Conservation (phyloP, 2,329 filamentous ascomycete genomes). For the Ophiostoma himal-ulmi region DNA sequence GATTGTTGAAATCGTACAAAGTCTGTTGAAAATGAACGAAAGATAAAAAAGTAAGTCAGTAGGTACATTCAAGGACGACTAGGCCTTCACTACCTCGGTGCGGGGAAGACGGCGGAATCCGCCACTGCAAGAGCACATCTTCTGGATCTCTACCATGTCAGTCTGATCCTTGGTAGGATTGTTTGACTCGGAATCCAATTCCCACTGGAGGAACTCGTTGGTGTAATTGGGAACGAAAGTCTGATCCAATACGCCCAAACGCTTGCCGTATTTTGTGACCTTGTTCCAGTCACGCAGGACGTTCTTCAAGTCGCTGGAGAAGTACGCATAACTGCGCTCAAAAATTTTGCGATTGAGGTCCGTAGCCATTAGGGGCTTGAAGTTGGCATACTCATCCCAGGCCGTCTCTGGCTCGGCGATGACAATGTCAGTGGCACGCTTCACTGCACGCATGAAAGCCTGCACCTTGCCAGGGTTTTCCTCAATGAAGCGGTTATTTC, state of each 20-base stretch:
- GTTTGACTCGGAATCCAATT: slow-evolving; percentile 53
- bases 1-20: slow-evolving; percentile 4
- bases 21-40: neutral
- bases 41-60: neutral
- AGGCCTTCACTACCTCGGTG: neutral
- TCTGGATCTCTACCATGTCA: slow-evolving; percentile 64
- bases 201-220: slow-evolving; percentile 64
- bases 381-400: slow-evolving; percentile 63
- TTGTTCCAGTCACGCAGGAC: slow-evolving; percentile 69
- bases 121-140: slow-evolving; percentile 32
- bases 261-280: slow-evolving; percentile 70
- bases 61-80: neutral
- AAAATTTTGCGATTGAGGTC: slow-evolving; percentile 71
- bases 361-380: slow-evolving; percentile 65
- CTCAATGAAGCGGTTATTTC: slow-evolving; percentile 64
- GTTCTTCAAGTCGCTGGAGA: slow-evolving; percentile 54
- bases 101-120: neutral
- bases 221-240: slow-evolving; percentile 68
- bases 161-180: slow-evolving; percentile 60
- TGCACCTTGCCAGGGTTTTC: slow-evolving; percentile 59
- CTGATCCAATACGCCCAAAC: slow-evolving; percentile 60
- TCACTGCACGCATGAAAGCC: slow-evolving; percentile 66
- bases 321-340: slow-evolving; percentile 71
- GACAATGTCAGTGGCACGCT: slow-evolving; percentile 68
- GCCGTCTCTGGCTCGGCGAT: slow-evolving; percentile 56